Percentiles rank a stretch among this genome's conserved stretches.
These are phyloP conservation scores for Lentinula edodes DNA, from an alignment of 768 basidiomycete species.

Conservation along the genomic window DNA sequence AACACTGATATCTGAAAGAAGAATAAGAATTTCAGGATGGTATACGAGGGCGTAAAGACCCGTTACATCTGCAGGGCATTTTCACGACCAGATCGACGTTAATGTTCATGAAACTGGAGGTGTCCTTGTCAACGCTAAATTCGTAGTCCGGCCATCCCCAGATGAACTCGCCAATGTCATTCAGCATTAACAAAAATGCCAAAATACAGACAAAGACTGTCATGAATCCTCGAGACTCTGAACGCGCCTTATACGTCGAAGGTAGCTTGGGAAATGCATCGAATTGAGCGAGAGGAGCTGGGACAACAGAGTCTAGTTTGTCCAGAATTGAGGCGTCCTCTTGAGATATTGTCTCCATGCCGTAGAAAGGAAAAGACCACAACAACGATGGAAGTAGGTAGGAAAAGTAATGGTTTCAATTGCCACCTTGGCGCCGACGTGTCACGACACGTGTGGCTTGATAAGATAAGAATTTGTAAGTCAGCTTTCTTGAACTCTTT, in stretches of 20 bases:
- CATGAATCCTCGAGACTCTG: constrained; percentile 76
- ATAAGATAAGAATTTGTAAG: background rate
- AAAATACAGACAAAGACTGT: constrained; percentile 66
- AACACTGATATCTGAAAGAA: constrained; percentile 64
- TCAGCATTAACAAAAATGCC: constrained; percentile 71
- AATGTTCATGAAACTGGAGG: constrained; percentile 62
- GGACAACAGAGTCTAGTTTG: constrained; percentile 59
- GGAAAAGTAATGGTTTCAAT: background rate
- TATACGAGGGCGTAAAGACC: too few species aligned
- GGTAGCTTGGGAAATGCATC: constrained; percentile 88
- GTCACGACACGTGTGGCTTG: background rate
- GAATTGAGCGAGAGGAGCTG: constrained; percentile 64
- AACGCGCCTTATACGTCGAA: constrained; percentile 73
- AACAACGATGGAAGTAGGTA: too few species aligned
- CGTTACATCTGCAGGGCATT: constrained; percentile 84
- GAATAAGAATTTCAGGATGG: background rate
- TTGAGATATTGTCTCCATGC: constrained; percentile 9
- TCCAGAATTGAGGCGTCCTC: constrained; percentile 42
- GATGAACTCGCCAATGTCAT: constrained; percentile 86
- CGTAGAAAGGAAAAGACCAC: background rate
- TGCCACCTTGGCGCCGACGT: constrained; percentile 4
- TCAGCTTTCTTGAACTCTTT: too few species aligned
- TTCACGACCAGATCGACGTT: constrained; percentile 92
- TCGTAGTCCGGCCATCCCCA: constrained; percentile 92
- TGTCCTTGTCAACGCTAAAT: constrained; percentile 76